A percentile compares a stretch with the other conserved stretches of the same genome.
These are phyloP conservation scores for Triticum turgidum DNA, from an alignment of 176 grass and related monocot species.

Conservation along the genomic window DNA sequence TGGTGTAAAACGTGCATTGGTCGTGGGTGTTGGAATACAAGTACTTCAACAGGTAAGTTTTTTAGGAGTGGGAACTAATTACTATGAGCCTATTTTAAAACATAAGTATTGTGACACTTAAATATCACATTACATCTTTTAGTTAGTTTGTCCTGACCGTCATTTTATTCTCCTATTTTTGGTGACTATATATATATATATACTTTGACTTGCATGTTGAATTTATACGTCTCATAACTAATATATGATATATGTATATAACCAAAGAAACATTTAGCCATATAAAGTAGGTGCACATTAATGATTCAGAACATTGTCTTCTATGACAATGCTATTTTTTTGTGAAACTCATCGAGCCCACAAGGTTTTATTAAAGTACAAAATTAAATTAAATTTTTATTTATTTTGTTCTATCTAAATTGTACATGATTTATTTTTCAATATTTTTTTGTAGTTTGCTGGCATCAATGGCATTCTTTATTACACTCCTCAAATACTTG, in stretches of 20 bases:
- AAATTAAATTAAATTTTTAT: no score
- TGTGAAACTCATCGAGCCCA: background rate
- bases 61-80: background rate
- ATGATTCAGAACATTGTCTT: background rate
- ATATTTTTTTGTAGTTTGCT: conserved; percentile 49
- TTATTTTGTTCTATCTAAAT: background rate
- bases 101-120: background rate
- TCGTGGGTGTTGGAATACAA: conserved; percentile 57
- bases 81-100: background rate
- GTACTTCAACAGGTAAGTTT: conserved; percentile 64
- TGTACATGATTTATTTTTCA: background rate
- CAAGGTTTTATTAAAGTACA: background rate
- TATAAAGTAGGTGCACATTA: background rate
- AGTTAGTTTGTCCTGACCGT: background rate
- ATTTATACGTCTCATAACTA: background rate
- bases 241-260: no score
- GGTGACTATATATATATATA: background rate
- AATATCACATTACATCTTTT: background rate
- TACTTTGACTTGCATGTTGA: background rate
- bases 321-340: background rate
- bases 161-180: background rate
- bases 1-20: conserved; percentile 43
- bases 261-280: background rate
- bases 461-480: conserved; percentile 72
- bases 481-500: conserved; percentile 70